Base-by-base conservation (phyloP, 2,329 filamentous ascomycete species). In the Amauroascus verrucosus region DNA sequence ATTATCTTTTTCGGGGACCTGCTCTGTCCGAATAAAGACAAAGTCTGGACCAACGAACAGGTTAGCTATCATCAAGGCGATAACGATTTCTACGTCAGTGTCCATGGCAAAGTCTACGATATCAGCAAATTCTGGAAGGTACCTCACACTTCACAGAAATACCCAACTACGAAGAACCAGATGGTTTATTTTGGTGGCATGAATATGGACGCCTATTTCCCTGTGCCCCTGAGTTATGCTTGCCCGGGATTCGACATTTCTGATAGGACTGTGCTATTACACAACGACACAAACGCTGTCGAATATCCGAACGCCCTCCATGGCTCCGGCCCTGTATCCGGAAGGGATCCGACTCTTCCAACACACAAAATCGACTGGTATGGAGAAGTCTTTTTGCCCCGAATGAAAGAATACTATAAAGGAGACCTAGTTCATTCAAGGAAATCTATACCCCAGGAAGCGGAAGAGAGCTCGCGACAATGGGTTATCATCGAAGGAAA, bases 41-140 rank as follows among this genome's bases (percentile, higher is more conserved):
- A 96, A 67, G 93, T 82, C 2, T 98, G 89, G 89, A 82, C 81
- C 51, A 66, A 72, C 3, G 77, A 76, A 9, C 80, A 98, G 66
- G 82, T 96, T 6, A 62, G 71, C 13, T 78, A 72, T 35, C 91
- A 96, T 62, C 75, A 80, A 60, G 85, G 81, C n/a, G 72, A 77
- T 6, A 76, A 82, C 53, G 86, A 95, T 64, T 96, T 84, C 67
- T 98, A 79, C 73, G 91, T 97, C 62, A 88, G 86, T 62, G 83
- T 94, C 60, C 85, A 84, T 54, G 93, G 93, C 57, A 82, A 82
- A 40, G 91, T 97, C 30, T 98, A 97, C 70, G 93, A 98, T 63
- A 81, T 98, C 43, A 81, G 83, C 51, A 86, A 90, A 54, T 98
- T 95, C 67, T 96, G 85, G 82, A 87, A 79, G 63, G 71, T 79